phyloP scores from a whole-genome alignment of 2,329 filamentous ascomycete genomes.

The Escovopsis sp. region DNA sequence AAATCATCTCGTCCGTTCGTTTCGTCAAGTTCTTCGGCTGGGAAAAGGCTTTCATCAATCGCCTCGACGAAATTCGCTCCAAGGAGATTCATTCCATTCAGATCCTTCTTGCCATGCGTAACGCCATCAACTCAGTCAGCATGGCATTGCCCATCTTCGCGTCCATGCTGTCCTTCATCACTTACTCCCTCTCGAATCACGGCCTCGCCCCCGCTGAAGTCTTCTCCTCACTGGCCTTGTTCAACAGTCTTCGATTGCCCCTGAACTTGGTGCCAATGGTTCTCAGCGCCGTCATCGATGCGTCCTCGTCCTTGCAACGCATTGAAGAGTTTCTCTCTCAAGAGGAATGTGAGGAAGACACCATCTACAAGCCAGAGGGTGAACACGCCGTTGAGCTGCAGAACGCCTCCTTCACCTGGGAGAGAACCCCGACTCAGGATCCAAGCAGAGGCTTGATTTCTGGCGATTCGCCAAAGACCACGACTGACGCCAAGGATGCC shows the following conservation, averaged over 20 bases:
- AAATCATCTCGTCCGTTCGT: slow-evolving; percentile 77
- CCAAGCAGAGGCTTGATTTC: slow-evolving; percentile 20
- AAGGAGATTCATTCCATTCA: slow-evolving; percentile 77
- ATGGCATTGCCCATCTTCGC: slow-evolving; percentile 86
- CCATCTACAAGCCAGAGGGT: slow-evolving; percentile 37
- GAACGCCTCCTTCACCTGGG: slow-evolving; percentile 77
- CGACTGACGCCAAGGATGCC: slow-evolving; percentile 24
- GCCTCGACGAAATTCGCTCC: slow-evolving; percentile 58
- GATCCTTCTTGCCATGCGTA: slow-evolving; percentile 65
- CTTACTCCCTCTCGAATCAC: slow-evolving; percentile 53
- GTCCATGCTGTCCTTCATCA: slow-evolving; percentile 90
- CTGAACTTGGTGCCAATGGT: slow-evolving; percentile 81
- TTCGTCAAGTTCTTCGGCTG: slow-evolving; percentile 97
- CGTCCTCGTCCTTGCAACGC: slow-evolving; percentile 67
- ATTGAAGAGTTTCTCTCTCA: slow-evolving; percentile 80
- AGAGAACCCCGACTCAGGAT: slow-evolving; percentile 46
- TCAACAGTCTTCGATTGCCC: slow-evolving; percentile 82
- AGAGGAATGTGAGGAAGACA: slow-evolving; percentile 69
- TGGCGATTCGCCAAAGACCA: slow-evolving; percentile 29
- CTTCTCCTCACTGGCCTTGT: slow-evolving; percentile 86
- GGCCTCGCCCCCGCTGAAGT: slow-evolving; percentile 58
- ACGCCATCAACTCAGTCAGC: slow-evolving; percentile 70
- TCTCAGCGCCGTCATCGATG: slow-evolving; percentile 80
- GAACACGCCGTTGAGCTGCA: slow-evolving; percentile 59
- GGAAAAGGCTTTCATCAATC: slow-evolving; percentile 74